A percentile compares a stretch with the other conserved stretches of the same genome.
phyloP scores from a whole-genome alignment of 495 filamentous ascomycete species.

The Penicillium coffeae region DNA sequence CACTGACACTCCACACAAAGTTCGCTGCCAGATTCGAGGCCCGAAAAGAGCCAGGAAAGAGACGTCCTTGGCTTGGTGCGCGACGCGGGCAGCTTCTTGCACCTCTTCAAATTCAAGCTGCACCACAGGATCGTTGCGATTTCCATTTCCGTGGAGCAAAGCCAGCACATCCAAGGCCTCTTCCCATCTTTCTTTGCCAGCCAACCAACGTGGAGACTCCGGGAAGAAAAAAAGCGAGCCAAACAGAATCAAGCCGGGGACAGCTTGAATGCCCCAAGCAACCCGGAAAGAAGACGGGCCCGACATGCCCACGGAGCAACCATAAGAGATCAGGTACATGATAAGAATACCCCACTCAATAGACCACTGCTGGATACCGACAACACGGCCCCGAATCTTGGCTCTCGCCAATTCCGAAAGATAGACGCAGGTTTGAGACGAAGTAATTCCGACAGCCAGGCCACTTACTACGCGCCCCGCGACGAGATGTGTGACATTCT shows the following conservation, averaged over 20 bases:
- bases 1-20: conserved; percentile 60
- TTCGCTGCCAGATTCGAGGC: conserved; percentile 69
- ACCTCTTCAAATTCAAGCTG: conserved; percentile 74
- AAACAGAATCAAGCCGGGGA: conserved; percentile 62
- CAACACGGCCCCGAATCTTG: conserved; percentile 62
- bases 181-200: conserved; percentile 61
- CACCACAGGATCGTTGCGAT: conserved; percentile 62
- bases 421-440: conserved; percentile 79
- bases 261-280: conserved; percentile 69
- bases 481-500: conserved; percentile 59
- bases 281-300: conserved; percentile 61
- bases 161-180: conserved; percentile 67
- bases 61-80: conserved; percentile 51
- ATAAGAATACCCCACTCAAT: conserved; percentile 69
- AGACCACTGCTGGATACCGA: conserved; percentile 72
- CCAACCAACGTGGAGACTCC: conserved; percentile 69
- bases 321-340: conserved; percentile 59
- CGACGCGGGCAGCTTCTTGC: conserved; percentile 51
- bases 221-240: conserved; percentile 66
- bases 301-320: conserved; percentile 53
- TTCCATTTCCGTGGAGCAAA: conserved; percentile 62
- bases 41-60: conserved; percentile 53
- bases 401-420: conserved; percentile 68
- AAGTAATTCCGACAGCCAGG: conserved; percentile 69
- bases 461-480: conserved; percentile 70